Conservation (phyloP, 306 rosid species). For the Bauhinia variegata region DNA sequence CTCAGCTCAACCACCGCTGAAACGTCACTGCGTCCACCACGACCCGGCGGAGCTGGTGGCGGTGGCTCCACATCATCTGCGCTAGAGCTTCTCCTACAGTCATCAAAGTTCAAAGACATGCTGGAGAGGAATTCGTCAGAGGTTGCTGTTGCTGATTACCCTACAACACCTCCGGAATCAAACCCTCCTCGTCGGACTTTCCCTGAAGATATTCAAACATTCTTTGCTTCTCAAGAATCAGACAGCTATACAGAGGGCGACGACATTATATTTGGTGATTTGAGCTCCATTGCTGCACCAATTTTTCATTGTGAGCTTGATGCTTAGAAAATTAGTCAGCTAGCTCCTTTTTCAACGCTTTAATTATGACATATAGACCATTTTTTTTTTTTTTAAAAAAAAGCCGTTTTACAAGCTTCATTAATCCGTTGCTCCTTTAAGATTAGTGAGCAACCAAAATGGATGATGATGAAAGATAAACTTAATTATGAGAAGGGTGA, state of each 20-base stretch:
- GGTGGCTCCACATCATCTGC: constrained; percentile 47
- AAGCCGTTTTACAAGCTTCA: no score
- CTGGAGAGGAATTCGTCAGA: constrained; percentile 44
- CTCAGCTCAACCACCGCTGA: constrained; percentile 14
- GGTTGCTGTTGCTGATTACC: neutral
- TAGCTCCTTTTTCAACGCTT: no score
- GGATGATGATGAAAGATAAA: neutral
- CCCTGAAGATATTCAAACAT: constrained; percentile 89
- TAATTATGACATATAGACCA: no score
- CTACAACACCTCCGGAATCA: constrained; percentile 34
- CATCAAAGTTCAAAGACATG: constrained; percentile 71
- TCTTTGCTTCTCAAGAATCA: constrained; percentile 65
- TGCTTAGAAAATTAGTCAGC: constrained; percentile 37
- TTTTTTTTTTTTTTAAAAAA: no score
- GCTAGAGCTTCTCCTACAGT: constrained; percentile 52
- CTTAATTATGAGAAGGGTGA: no score
- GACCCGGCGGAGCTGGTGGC: neutral
- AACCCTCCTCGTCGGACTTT: constrained; percentile 58
- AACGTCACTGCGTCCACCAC: neutral
- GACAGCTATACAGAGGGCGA: constrained; percentile 53
- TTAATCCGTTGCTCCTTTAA: neutral
- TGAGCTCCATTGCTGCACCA: constrained; percentile 54
- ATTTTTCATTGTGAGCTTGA: constrained; percentile 72
- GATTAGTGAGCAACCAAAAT: constrained; percentile 7
- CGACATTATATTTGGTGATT: constrained; percentile 71